Conservation (phyloP, 768 basidiomycete genomes). For the Lyophyllum decastes region DNA sequence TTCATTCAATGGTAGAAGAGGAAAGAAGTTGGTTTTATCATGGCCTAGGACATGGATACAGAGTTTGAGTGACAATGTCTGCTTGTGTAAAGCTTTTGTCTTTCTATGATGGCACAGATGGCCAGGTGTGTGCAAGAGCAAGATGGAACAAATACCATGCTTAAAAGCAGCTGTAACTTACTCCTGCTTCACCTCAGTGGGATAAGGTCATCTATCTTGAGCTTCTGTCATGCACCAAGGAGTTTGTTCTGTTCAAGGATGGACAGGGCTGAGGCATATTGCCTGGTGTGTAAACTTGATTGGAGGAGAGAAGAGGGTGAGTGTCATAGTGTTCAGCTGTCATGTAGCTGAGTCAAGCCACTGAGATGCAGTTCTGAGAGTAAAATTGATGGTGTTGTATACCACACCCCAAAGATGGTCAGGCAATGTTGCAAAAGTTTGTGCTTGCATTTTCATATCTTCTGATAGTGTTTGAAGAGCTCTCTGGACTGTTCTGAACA, state of each 20-base stretch:
- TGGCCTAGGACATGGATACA: background rate
- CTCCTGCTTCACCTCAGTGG: background rate
- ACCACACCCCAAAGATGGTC: constrained; percentile 13
- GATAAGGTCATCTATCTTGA: constrained; percentile 2
- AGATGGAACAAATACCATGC: constrained; percentile 9
- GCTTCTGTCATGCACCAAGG: background rate
- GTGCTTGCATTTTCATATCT: constrained; percentile 6
- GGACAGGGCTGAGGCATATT: constrained; percentile 5
- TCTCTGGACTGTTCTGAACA: background rate
- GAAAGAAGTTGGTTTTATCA: constrained; percentile 13
- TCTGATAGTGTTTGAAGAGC: background rate
- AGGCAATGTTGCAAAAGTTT: background rate
- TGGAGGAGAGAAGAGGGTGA: constrained; percentile 14
- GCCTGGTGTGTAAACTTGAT: background rate
- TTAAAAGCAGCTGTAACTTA: constrained; percentile 4
- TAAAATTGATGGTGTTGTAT: constrained; percentile 20
- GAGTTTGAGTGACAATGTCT: background rate
- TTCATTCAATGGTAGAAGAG: constrained; percentile 9
- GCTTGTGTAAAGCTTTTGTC: background rate
- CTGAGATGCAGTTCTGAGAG: constrained; percentile 9
- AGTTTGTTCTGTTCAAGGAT: background rate
- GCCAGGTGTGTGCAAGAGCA: background rate
- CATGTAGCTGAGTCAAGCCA: constrained; percentile 12
- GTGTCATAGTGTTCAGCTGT: constrained; percentile 17
- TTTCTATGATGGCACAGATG: background rate